These are phyloP conservation scores for Komagataella phaffii DNA, from an alignment of 805 yeast genomes.

Conservation along the genomic window DNA sequence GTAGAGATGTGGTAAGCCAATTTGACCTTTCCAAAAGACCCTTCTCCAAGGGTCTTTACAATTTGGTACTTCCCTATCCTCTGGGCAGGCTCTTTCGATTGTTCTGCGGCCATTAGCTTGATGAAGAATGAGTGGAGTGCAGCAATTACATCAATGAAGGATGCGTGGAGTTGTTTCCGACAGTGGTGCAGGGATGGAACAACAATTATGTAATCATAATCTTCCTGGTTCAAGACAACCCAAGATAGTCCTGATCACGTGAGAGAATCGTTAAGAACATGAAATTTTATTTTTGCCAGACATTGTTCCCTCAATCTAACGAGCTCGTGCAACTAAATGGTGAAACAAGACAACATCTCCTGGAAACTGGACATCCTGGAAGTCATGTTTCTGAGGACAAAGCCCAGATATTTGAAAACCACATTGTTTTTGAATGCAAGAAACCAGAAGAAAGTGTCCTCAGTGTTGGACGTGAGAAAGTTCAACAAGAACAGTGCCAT, in stretches of 20 bases:
- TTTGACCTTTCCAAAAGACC: slow-evolving; percentile 93
- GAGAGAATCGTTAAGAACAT: neutral
- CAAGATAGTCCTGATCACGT: neutral
- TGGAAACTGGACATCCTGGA: slow-evolving; percentile 50
- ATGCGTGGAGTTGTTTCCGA: neutral
- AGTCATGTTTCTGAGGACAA: slow-evolving; percentile 25
- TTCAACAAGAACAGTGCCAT: slow-evolving; percentile 27
- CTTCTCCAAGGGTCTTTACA: slow-evolving; percentile 88
- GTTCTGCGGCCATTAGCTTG: neutral
- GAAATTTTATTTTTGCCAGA: neutral
- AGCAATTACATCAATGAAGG: neutral
- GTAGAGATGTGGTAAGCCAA: slow-evolving; percentile 82
- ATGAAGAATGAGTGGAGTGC: neutral
- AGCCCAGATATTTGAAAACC: slow-evolving; percentile 37
- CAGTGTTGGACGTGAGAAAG: slow-evolving; percentile 18
- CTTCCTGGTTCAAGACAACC: too few relatives aligned
- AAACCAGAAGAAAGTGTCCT: slow-evolving; percentile 24
- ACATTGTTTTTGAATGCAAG: slow-evolving; percentile 31
- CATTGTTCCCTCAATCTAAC: neutral
- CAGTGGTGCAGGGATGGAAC: neutral
- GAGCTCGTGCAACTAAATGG: neutral
- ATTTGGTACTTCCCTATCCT: slow-evolving; percentile 88
- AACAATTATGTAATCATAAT: neutral
- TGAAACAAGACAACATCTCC: slow-evolving; percentile 23
- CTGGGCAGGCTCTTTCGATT: slow-evolving; percentile 6